Base-by-base conservation (phyloP, 345 rosid genomes). In the Eutrema yunnanense region DNA sequence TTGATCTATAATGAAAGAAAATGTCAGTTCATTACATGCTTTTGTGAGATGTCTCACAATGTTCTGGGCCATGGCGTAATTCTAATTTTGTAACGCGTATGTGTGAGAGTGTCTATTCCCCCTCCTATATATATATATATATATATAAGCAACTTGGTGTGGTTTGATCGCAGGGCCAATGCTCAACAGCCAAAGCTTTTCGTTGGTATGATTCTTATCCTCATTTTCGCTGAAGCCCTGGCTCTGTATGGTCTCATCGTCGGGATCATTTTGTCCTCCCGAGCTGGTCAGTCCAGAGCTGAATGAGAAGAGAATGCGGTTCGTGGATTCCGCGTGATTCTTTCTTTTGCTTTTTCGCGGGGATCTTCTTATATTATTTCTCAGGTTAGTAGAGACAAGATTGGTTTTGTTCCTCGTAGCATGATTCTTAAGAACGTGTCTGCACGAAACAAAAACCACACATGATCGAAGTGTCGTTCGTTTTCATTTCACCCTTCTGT, bases 171-270 rank as follows among this genome's bases (percentile, higher is more conserved):
- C 85, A 92, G 93, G 80, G 97, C 97, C 12, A 92, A 92, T 57
- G 97, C 97, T 14, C 97, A 92, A 56, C 96, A 92, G 73, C 97
- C 97, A 55, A 92, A 92, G 79, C 97, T 89, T 49, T 92, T 92
- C 44, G 96, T 92, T n/a, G 96, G 97, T 56, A 92, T 92, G 96
- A 92, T 92, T 77, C 93, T 92, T 51, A 92, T 92, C 81, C 93
- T 89, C 74, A 89, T 92, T 72, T 92, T 92, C 47, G 96, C 97
- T 0, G 97, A 92, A 82, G 96, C 96, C 1, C 79, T 92, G 76
- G 97, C 96, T 19, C 84, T 92, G 10, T 92, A 89, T 10, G 97
- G 97, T 22, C 92, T 89, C 52, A 92, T 92, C 33, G 92, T 89
- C 3, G 96, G 97, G 55, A 92, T 92, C 87, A 92, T 92, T 80